Evolutionary conservation across 345 rosid species (phyloP).

Genomic region (Geranium brycei): DNA sequence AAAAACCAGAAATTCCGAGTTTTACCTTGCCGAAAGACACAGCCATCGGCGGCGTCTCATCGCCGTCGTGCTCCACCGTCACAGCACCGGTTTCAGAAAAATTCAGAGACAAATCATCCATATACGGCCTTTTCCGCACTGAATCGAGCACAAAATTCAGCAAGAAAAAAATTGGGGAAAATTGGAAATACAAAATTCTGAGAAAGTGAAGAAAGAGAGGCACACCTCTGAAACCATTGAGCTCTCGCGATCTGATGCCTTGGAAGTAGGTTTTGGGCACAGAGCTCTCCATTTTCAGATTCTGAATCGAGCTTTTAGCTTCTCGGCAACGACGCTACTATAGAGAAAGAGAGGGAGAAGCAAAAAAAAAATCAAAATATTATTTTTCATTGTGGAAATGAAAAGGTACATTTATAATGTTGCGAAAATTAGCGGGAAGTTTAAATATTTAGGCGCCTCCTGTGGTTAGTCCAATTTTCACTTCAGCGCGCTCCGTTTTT

Average conservation of each 20-base stretch:
- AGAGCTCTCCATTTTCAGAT: conserved; percentile 26
- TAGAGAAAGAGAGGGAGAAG: no score
- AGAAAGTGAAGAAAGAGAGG: background rate
- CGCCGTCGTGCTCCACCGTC: conserved; percentile 45
- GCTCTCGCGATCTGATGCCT: conserved; percentile 60
- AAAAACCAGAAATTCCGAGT: background rate
- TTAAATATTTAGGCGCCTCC: no score
- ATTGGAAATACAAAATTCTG: no score
- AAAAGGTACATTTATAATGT: no score
- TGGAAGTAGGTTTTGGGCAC: conserved; percentile 41
- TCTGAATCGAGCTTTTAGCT: background rate
- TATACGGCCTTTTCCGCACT: conserved; percentile 48
- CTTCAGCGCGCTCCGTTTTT: no score
- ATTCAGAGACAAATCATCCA: conserved; percentile 19
- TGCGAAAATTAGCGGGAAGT: no score
- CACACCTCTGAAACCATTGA: conserved; percentile 50
- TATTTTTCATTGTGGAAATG: no score
- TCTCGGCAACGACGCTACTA: no score
- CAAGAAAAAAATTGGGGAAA: background rate
- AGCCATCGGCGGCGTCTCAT: conserved; percentile 68
- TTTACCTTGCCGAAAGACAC: conserved; percentile 66
- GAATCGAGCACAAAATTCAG: background rate
- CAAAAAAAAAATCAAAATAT: no score
- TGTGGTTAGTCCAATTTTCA: no score
- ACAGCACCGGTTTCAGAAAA: conserved; percentile 40